Evolutionary conservation across 139 green algal species (phyloP).

Genomic region (Chlamydomonas applanata): DNA sequence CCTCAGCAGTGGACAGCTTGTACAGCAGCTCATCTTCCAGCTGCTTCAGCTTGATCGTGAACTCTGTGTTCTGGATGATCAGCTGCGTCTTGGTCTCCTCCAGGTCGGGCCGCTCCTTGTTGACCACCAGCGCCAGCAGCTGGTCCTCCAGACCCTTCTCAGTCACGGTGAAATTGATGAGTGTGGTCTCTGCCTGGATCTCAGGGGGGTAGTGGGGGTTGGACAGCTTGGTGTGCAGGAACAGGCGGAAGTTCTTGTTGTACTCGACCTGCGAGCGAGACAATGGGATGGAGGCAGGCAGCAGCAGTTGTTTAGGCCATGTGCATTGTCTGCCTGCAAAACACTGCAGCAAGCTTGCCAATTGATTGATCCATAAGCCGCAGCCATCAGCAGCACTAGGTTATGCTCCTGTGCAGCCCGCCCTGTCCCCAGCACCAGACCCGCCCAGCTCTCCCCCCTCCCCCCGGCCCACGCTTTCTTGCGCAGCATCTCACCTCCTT

Average conservation of each 20-base stretch:
- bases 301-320: too few species aligned
- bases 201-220: conserved; percentile 87
- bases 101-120: conserved; percentile 85
- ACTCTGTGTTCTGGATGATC: conserved; percentile 88
- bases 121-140: conserved; percentile 84
- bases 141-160: conserved; percentile 83
- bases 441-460: too few species aligned
- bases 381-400: too few species aligned
- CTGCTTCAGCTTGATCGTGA: conserved; percentile 90
- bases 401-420: too few species aligned
- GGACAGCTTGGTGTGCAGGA: conserved; percentile 89
- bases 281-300: too few species aligned
- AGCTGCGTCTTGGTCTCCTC: conserved; percentile 89
- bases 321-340: too few species aligned
- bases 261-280: conserved; percentile 87
- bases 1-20: conserved; percentile 83
- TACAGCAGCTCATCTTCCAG: conserved; percentile 79
- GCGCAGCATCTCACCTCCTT: conserved; percentile 5
- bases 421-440: too few species aligned
- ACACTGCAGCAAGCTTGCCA: too few species aligned
- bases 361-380: too few species aligned
- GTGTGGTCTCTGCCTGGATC: conserved; percentile 84
- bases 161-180: conserved; percentile 90
- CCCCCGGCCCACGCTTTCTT: too few species aligned
- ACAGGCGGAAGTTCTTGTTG: conserved; percentile 84